Conservation (phyloP, 306 rosid genomes). For the Quercus bicolor region DNA sequence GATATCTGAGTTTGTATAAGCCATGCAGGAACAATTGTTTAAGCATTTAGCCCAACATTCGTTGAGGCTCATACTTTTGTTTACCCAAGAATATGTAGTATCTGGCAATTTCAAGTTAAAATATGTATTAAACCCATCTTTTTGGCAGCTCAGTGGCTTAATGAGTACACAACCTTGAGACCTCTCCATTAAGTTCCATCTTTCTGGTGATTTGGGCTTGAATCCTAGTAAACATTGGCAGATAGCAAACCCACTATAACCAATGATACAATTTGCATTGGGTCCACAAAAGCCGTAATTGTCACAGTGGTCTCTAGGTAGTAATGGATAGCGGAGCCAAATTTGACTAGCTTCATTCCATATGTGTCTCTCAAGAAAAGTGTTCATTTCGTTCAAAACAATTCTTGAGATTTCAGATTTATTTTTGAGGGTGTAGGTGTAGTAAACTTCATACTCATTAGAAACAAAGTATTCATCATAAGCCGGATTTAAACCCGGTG, state of each 20-base stretch:
- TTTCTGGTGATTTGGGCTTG: slow-evolving; percentile 30
- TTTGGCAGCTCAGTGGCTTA: slow-evolving; percentile 31
- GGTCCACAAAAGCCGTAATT: slow-evolving; percentile 40
- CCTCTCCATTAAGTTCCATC: slow-evolving; percentile 47
- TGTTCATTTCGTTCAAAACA: slow-evolving; percentile 32
- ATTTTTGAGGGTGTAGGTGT: slow-evolving; percentile 36
- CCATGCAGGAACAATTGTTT: slow-evolving; percentile 52
- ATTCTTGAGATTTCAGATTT: slow-evolving; percentile 35
- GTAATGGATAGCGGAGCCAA: slow-evolving; percentile 30
- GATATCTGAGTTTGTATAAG: slow-evolving; percentile 40
- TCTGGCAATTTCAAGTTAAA: slow-evolving; percentile 47
- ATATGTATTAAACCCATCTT: slow-evolving; percentile 32
- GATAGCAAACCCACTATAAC: slow-evolving; percentile 19
- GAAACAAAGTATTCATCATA: slow-evolving; percentile 25
- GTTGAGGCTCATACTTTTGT: slow-evolving; percentile 30
- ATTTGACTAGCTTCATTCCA: slow-evolving; percentile 35
- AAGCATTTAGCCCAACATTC: slow-evolving; percentile 47
- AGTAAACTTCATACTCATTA: slow-evolving; percentile 36
- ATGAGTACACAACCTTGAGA: slow-evolving; percentile 42
- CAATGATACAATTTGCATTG: slow-evolving; percentile 33
- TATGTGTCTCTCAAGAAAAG: slow-evolving; percentile 16
- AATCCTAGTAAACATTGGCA: slow-evolving; percentile 53
- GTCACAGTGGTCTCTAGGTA: slow-evolving; percentile 45
- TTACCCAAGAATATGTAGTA: slow-evolving; percentile 40
- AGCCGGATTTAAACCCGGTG: slow-evolving; percentile 27